Conservation (phyloP, 371 early-diverging fungal species). For the Zychaea mexicana region DNA sequence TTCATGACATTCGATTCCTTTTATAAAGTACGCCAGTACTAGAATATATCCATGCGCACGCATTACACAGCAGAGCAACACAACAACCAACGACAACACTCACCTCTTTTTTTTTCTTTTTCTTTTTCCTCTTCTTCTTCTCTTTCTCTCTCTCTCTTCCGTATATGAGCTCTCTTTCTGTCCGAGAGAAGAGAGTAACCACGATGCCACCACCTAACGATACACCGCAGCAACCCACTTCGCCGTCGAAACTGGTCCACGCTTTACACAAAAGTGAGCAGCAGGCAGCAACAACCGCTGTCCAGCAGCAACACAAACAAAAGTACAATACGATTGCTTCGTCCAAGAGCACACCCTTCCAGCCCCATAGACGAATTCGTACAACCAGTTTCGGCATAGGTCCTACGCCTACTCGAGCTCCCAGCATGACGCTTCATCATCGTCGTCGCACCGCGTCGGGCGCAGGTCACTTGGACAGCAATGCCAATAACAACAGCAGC, state of each 20-base stretch:
- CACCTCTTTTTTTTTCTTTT: conserved; percentile 6
- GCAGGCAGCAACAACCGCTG: too few relatives aligned
- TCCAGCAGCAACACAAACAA: neutral
- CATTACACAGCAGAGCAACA: too few relatives aligned
- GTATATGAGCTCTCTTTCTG: neutral
- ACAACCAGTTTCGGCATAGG: conserved; percentile 21
- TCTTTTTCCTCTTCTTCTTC: neutral
- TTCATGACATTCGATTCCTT: neutral
- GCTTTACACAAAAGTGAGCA: conserved; percentile 37
- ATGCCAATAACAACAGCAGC: neutral
- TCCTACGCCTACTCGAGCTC: conserved; percentile 42
- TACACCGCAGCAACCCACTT: neutral
- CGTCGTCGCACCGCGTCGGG: conserved; percentile 31
- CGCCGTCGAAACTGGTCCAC: conserved; percentile 34
- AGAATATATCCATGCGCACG: too few relatives aligned
- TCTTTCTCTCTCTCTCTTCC: neutral
- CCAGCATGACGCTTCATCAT: conserved; percentile 34
- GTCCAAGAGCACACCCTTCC: conserved; percentile 45
- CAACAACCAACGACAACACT: too few relatives aligned
- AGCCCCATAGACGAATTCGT: conserved; percentile 27
- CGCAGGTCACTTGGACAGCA: conserved; percentile 7
- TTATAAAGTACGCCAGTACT: conserved; percentile 10
- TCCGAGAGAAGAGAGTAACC: neutral
- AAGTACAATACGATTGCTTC: neutral
- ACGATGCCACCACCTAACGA: conserved; percentile 5